Evolutionary conservation across 768 basidiomycete genomes (phyloP).

Genomic region (Dacryopinax primogenitus): DNA sequence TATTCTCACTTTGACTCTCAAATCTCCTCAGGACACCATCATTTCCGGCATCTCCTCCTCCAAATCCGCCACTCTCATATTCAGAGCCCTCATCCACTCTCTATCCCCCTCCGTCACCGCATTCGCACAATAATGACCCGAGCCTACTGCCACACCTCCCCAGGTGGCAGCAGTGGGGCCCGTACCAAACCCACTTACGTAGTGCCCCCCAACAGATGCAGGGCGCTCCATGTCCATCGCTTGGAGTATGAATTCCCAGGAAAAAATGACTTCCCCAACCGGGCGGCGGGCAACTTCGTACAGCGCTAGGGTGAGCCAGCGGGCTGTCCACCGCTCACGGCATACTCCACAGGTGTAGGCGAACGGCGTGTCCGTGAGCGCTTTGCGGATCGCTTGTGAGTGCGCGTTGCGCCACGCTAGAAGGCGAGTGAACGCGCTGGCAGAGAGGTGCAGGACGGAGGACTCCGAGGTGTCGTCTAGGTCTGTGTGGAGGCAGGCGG

Average conservation of each 20-base stretch:
- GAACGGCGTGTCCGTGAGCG: background rate
- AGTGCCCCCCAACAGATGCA: too few species aligned
- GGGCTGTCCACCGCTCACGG: background rate
- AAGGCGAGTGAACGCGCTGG: background rate
- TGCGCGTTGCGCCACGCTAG: background rate
- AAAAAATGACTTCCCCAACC: background rate
- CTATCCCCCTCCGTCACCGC: background rate
- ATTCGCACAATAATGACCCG: background rate
- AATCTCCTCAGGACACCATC: too few species aligned
- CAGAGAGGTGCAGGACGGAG: background rate
- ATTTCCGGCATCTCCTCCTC: background rate
- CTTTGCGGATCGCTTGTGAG: background rate
- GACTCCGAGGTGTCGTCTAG: background rate
- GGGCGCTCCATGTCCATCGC: conserved; percentile 2
- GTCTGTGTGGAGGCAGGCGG: background rate
- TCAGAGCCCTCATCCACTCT: background rate
- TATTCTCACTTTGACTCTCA: too few species aligned
- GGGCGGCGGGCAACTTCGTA: background rate
- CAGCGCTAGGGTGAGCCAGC: background rate
- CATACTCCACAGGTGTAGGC: background rate
- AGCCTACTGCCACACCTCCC: background rate
- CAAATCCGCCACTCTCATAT: background rate
- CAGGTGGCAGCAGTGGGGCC: too few species aligned
- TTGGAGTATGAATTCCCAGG: background rate
- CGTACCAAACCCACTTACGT: too few species aligned